Evolutionary conservation across 192 early-diverging fungal species (phyloP).

Genomic region (Backusella circina): DNA sequence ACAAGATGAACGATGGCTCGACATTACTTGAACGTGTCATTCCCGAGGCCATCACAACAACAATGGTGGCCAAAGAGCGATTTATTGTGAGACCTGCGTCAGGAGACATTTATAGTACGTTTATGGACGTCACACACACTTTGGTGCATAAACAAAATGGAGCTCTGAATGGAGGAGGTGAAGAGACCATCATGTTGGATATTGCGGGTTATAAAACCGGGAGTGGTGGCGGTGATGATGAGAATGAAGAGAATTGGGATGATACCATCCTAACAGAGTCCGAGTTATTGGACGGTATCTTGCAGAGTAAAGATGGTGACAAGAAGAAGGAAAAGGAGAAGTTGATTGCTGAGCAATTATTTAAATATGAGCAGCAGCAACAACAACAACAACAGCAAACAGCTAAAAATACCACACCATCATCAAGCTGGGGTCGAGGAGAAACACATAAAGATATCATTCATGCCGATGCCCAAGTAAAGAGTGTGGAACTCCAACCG

Average conservation of each 20-base stretch:
- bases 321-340: not conserved
- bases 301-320: not conserved
- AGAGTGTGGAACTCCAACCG: slow-evolving; percentile 27
- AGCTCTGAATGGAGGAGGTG: slow-evolving; percentile 31
- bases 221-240: not conserved
- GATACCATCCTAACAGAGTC: not conserved
- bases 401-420: not conserved
- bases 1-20: slow-evolving; percentile 27
- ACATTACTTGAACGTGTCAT: slow-evolving; percentile 22
- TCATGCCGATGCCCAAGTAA: not conserved
- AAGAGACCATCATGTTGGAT: slow-evolving; percentile 40
- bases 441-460: not conserved
- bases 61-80: slow-evolving; percentile 26
- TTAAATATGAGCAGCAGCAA: not conserved
- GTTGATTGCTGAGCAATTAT: not conserved
- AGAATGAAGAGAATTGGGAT: not conserved
- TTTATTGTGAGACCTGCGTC: slow-evolving; percentile 31
- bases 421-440: not conserved
- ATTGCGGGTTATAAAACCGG: slow-evolving; percentile 47
- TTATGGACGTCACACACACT: slow-evolving; percentile 26
- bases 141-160: not conserved
- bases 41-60: slow-evolving; percentile 24
- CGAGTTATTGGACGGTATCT: not conserved
- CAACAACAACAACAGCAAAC: not conserved
- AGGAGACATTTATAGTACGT: slow-evolving; percentile 16